These are phyloP conservation scores for Pseudonitzschia pungens DNA, from an alignment of 108 stramenopile genomes.

Conservation along the genomic window DNA sequence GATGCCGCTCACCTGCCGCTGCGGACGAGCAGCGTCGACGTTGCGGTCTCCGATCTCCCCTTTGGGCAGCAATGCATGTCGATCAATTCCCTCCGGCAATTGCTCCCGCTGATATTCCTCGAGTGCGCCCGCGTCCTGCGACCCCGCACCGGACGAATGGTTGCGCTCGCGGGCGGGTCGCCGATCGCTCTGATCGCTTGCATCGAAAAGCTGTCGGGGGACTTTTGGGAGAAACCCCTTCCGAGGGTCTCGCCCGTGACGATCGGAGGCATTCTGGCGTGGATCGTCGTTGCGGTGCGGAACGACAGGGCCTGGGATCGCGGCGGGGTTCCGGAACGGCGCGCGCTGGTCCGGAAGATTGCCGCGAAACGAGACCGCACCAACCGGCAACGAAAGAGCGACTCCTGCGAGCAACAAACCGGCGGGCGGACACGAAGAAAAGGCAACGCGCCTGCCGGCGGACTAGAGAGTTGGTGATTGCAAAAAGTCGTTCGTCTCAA, in stretches of 20 bases:
- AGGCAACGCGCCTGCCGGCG: neutral
- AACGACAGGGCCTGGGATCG: conserved; percentile 12
- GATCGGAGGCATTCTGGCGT: conserved; percentile 63
- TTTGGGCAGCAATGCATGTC: conserved; percentile 66
- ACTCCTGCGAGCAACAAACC: neutral
- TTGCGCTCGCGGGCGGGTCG: conserved; percentile 49
- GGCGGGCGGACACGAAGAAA: neutral
- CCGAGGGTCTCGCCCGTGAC: conserved; percentile 57
- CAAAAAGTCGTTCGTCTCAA: neutral
- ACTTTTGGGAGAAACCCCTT: conserved; percentile 42
- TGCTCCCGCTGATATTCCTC: conserved; percentile 53
- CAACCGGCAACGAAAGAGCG: conserved; percentile 11
- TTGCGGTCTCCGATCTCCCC: conserved; percentile 61
- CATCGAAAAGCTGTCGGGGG: neutral
- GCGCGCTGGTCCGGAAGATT: conserved; percentile 20
- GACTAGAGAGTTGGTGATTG: neutral
- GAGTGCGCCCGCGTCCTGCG: conserved; percentile 58
- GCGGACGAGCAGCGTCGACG: conserved; percentile 53
- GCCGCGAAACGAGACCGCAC: conserved; percentile 18
- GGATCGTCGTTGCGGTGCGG: conserved; percentile 44
- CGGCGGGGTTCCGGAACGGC: neutral
- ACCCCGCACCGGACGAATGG: conserved; percentile 41
- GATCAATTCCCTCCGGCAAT: conserved; percentile 31
- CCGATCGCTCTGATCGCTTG: neutral
- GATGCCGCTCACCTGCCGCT: conserved; percentile 62